Conservation (phyloP, 306 rosid genomes). For the Rosa rugosa region DNA sequence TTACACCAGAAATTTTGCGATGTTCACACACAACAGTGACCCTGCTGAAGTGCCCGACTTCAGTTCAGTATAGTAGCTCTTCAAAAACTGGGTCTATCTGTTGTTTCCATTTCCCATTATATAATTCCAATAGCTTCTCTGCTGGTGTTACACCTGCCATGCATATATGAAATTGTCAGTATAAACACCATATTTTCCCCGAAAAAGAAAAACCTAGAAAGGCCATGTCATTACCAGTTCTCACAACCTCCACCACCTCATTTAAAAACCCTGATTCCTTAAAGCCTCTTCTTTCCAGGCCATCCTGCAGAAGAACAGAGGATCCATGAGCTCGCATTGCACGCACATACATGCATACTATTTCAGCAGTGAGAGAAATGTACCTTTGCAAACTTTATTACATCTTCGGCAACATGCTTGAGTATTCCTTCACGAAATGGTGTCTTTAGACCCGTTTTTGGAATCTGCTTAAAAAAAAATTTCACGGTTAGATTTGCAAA, state of each 20-base stretch:
- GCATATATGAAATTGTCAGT: not conserved
- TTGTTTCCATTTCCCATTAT: slow-evolving; percentile 11
- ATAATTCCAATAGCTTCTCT: slow-evolving; percentile 4
- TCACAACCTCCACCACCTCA: not conserved
- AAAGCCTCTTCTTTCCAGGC: slow-evolving; percentile 17
- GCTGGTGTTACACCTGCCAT: slow-evolving; percentile 4
- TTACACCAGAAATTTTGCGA: not conserved
- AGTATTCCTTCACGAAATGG: slow-evolving; percentile 59
- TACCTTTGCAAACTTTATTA: slow-evolving; percentile 57
- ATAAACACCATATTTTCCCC: not conserved
- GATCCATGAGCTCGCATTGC: not conserved
- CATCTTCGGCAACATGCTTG: slow-evolving; percentile 60
- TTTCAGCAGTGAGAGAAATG: not conserved
- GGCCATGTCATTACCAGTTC: not conserved
- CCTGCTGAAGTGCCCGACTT: not conserved
- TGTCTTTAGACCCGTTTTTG: slow-evolving; percentile 49
- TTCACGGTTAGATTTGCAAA: not conserved
- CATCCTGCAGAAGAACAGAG: not conserved
- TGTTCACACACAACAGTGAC: not conserved
- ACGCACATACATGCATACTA: not conserved
- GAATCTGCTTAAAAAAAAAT: not conserved
- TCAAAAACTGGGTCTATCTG: not conserved
- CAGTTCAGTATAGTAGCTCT: not conserved
- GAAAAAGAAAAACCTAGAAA: not conserved
- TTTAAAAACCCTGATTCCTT: slow-evolving; percentile 2